Percentiles rank a stretch among this genome's conserved stretches.
Evolutionary conservation across 2,329 filamentous ascomycete species (phyloP).

Genomic region (Mariannaea elegans): DNA sequence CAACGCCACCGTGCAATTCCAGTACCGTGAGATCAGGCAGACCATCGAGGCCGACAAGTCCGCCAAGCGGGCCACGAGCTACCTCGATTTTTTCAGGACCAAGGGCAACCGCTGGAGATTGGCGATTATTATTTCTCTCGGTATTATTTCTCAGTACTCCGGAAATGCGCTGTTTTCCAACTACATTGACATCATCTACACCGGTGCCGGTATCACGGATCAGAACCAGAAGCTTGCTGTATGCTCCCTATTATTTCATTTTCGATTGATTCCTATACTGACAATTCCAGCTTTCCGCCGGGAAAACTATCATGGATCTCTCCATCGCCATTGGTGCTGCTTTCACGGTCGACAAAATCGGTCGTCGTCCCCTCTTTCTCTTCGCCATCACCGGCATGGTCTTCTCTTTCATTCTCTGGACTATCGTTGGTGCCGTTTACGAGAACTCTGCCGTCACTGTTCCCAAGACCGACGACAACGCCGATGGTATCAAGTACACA

Average conservation of each 20-base stretch:
- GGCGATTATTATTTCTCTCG: constrained; percentile 68
- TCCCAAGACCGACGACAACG: constrained; percentile 26
- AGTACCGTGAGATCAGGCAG: constrained; percentile 72
- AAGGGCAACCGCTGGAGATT: constrained; percentile 72
- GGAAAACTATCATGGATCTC: constrained; percentile 68
- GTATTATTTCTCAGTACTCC: constrained; percentile 73
- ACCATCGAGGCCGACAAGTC: constrained; percentile 67
- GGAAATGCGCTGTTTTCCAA: constrained; percentile 74
- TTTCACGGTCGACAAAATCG: constrained; percentile 58
- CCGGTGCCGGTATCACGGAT: constrained; percentile 66
- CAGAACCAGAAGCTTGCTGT: constrained; percentile 65
- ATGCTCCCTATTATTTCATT: constrained; percentile 29
- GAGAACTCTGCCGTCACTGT: constrained; percentile 50
- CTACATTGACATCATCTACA: constrained; percentile 71
- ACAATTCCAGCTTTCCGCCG: constrained; percentile 52
- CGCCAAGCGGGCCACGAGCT: constrained; percentile 58
- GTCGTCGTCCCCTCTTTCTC: constrained; percentile 64
- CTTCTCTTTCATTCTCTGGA: constrained; percentile 59
- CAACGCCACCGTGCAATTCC: constrained; percentile 70
- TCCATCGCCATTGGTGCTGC: constrained; percentile 64
- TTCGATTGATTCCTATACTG: not conserved
- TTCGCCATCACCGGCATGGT: constrained; percentile 59
- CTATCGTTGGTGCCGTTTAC: constrained; percentile 61
- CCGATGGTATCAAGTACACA: constrained; percentile 42
- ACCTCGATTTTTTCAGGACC: constrained; percentile 69